A percentile compares a stretch with the other conserved stretches of the same genome.
Evolutionary conservation across 2,329 filamentous ascomycete genomes (phyloP).

Genomic region (Fusarium caatingaense): DNA sequence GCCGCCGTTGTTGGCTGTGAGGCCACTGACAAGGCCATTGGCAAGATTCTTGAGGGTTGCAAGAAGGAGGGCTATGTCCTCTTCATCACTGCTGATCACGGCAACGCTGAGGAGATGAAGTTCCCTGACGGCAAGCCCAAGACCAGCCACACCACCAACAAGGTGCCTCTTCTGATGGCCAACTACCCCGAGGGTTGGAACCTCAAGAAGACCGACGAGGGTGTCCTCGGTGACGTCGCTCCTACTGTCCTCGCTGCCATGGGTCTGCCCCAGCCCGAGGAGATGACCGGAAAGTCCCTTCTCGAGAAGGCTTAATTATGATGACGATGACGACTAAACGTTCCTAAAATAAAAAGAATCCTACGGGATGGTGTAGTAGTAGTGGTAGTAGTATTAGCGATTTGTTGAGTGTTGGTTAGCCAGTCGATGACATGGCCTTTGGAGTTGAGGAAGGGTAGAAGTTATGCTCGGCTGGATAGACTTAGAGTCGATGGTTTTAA

Average conservation of each 20-base stretch:
- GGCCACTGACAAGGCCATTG: slow-evolving; percentile 94
- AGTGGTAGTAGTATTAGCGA: slow-evolving; percentile 26
- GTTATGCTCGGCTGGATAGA: slow-evolving; percentile 33
- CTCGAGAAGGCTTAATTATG: slow-evolving; percentile 73
- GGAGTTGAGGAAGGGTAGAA: slow-evolving; percentile 42
- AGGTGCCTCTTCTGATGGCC: slow-evolving; percentile 97
- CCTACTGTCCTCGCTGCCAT: slow-evolving; percentile 92
- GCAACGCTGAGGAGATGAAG: slow-evolving; percentile 99
- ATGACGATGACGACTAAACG: slow-evolving; percentile 13
- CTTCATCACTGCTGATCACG: slow-evolving; percentile 96
- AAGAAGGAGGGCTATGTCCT: slow-evolving; percentile 93
- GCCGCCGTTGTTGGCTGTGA: slow-evolving; percentile 86
- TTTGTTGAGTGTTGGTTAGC: slow-evolving; percentile 36
- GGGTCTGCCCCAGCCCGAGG: slow-evolving; percentile 88
- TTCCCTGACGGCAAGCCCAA: slow-evolving; percentile 95
- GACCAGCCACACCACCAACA: slow-evolving; percentile 98
- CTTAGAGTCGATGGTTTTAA: slow-evolving; percentile 27
- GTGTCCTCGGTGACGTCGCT: slow-evolving; percentile 96
- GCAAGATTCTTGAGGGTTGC: slow-evolving; percentile 90
- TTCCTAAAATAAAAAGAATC: slow-evolving; percentile 10
- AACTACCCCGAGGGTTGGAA: slow-evolving; percentile 93
- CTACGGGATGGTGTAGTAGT: slow-evolving; percentile 21
- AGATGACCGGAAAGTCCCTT: slow-evolving; percentile 90
- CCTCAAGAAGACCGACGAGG: slow-evolving; percentile 78
- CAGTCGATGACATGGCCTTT: slow-evolving; percentile 30